Conservation (phyloP, 1,139 yeast species). For the Debaryomycetaceae sp. region DNA sequence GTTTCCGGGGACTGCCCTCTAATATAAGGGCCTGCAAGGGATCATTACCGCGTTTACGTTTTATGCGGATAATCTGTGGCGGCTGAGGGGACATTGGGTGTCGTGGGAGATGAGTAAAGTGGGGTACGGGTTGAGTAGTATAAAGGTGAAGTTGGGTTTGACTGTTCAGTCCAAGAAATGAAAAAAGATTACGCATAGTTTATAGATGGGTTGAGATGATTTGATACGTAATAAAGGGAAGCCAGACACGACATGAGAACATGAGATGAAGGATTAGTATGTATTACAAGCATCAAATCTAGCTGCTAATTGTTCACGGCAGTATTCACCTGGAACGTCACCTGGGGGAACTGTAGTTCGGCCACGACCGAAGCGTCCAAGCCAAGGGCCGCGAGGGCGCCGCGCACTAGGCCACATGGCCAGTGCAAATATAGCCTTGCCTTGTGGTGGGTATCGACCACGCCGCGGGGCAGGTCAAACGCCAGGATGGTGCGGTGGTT, state of each 20-base stretch:
- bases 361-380: slow-evolving; percentile 56
- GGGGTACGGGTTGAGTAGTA: neutral
- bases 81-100: slow-evolving; percentile 10
- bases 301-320: slow-evolving; percentile 23
- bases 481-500: slow-evolving; percentile 44
- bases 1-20: slow-evolving; percentile 28
- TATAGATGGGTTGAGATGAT: too few relatives aligned
- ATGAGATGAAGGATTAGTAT: too few relatives aligned
- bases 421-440: slow-evolving; percentile 57
- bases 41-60: slow-evolving; percentile 76
- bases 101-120: slow-evolving; percentile 1
- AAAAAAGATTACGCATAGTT: neutral
- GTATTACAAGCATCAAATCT: too few relatives aligned
- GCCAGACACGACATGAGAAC: too few relatives aligned
- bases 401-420: slow-evolving; percentile 78
- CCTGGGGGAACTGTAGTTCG: slow-evolving; percentile 60
- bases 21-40: slow-evolving; percentile 68
- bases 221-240: too few relatives aligned
- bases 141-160: neutral
- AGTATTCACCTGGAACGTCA: slow-evolving; percentile 65
- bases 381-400: slow-evolving; percentile 64
- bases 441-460: slow-evolving; percentile 36
- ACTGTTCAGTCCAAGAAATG: neutral
- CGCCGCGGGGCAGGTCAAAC: slow-evolving; percentile 42
- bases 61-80: slow-evolving; percentile 65